These are phyloP conservation scores for Astrephomene gubernaculifera DNA, from an alignment of 139 green algal genomes.

Conservation along the genomic window DNA sequence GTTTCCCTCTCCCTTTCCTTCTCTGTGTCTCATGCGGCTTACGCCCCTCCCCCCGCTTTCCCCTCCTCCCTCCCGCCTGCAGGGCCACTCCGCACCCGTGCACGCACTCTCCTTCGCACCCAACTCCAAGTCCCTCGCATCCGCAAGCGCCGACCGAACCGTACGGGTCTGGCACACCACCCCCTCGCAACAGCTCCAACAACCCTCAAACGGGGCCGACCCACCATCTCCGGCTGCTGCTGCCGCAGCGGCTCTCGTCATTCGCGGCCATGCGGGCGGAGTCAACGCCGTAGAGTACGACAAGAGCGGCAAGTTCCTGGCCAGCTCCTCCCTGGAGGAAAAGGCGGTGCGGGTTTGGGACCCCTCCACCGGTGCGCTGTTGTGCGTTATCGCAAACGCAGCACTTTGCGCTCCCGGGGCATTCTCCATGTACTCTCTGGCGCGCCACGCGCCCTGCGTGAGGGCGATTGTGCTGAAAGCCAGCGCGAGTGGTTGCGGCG, in stretches of 20 bases:
- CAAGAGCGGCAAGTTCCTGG: conserved; percentile 23
- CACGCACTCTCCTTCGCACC: conserved; percentile 26
- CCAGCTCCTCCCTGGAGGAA: conserved; percentile 22
- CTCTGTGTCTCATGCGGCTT: not conserved
- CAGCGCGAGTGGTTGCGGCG: not conserved
- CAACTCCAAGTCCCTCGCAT: conserved; percentile 6
- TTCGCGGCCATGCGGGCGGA: conserved; percentile 12
- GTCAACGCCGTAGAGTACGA: conserved; percentile 7
- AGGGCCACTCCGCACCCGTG: conserved; percentile 33
- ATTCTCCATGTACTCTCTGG: conserved; percentile 39
- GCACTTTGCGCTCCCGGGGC: conserved; percentile 23
- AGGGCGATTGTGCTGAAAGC: conserved; percentile 24
- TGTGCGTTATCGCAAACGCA: conserved; percentile 32
- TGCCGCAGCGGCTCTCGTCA: conserved; percentile 15
- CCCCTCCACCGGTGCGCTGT: conserved; percentile 7
- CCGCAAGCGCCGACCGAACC: conserved; percentile 21
- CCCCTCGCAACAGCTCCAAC: no score
- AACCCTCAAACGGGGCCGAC: no score
- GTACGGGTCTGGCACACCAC: conserved; percentile 43
- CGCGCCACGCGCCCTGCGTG: conserved; percentile 29
- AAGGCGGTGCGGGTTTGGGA: conserved; percentile 40
- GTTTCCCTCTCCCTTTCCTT: not conserved
- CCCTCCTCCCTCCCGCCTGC: no score
- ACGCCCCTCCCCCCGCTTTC: not conserved
- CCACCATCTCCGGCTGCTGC: no score